Percentiles rank a stretch among this genome's conserved stretches.
phyloP scores from a whole-genome alignment of 331 rosid species.

The Prunus yedoensis region DNA sequence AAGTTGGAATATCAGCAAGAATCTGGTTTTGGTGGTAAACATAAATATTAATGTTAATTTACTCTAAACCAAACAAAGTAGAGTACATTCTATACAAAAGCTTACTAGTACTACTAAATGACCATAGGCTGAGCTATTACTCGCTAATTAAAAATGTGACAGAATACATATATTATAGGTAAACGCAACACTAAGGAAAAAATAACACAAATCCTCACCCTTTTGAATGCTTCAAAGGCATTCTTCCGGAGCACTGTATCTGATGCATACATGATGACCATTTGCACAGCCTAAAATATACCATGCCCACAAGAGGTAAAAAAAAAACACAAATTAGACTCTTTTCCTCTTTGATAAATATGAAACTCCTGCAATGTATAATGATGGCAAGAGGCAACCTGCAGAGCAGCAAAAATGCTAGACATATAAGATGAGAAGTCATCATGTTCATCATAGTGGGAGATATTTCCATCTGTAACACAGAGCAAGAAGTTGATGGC shows the following conservation, averaged over 20 bases:
- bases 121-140: conserved; percentile 11
- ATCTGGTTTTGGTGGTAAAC: conserved; percentile 49
- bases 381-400: conserved; percentile 47
- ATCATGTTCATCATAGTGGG: conserved; percentile 35
- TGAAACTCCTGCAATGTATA: neutral
- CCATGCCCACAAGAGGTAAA: conserved; percentile 21
- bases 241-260: conserved; percentile 56
- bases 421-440: conserved; percentile 57
- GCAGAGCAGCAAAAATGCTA: conserved; percentile 60
- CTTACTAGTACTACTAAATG: neutral
- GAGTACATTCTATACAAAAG: neutral
- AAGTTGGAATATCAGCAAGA: conserved; percentile 66
- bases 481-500: conserved; percentile 66
- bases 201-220: conserved; percentile 44
- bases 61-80: neutral
- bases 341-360: neutral
- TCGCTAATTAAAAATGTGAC: neutral
- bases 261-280: conserved; percentile 62
- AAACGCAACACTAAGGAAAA: conserved; percentile 13
- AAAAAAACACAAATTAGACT: conserved; percentile 3
- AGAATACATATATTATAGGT: neutral
- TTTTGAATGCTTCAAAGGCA: conserved; percentile 62
- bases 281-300: conserved; percentile 72
- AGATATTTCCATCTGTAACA: conserved; percentile 43
- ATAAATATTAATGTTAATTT: neutral